Base-by-base conservation (phyloP, 805 yeast genomes). In the Torulaspora indica region DNA sequence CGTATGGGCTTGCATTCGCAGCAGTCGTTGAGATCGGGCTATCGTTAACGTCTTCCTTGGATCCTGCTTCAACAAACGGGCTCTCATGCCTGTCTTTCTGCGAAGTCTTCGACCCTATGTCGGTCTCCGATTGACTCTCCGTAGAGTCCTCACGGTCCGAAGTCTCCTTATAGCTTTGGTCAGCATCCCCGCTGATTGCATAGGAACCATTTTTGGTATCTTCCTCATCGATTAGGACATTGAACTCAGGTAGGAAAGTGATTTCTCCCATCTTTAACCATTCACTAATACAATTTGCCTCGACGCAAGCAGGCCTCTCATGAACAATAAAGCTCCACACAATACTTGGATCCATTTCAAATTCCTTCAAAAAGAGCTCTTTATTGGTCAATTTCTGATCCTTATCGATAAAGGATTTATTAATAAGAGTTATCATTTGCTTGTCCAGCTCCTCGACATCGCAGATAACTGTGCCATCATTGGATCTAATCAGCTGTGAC, bases 281-380 rank as follows among this genome's bases (percentile, higher is more conserved):
- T 20, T 34, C 34, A 12, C 53, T 49, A 8, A 61, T 39, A 33
- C 35, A 34, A 20, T 53, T 47, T 5, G 48, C 46, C 23, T 42
- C 45, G 8, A 53, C 38, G 27, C 58, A 54, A 9, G 29, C 22
- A 8, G 56, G 32, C 3, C 45, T 30, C 12, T 47, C 27, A 8
- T 43, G 35, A 4, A n/a, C 6, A 23, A 55, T 40, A 4, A 34
- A 31, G 4, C 41, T 32, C 46, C 52, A 47, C 1, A 52, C 31
- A 2, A 12, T 22, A 9, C 45, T 42, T 8, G 40, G 35, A 42
- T 52, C 42, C 4, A 49, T 33, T 12, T 50, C 45, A 39, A 55
- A 49, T 40, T 63, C 65, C 23, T 49, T 53, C 20, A 42, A 33
- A 27, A 63, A 59, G 9, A 60, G 34, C 17, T 53, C 53, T 8